A percentile compares a stretch with the other conserved stretches of the same genome.
Evolutionary conservation across 208 protist genomes (phyloP).

Genomic region (Trypanosoma scelopori): DNA sequence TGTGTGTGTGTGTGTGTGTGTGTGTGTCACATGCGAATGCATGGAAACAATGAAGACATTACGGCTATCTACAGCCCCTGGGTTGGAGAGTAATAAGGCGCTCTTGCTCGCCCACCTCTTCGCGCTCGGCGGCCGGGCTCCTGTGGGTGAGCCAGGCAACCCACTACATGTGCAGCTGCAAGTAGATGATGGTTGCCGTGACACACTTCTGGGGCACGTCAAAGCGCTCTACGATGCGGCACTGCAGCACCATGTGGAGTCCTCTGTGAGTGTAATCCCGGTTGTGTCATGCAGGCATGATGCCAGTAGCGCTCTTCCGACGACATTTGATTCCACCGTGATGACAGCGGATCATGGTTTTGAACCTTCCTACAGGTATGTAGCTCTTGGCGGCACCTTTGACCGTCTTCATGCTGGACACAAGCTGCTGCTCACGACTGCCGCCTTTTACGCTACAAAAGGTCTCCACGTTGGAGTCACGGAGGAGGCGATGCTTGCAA

Average conservation of each 20-base stretch:
- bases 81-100: constrained; percentile 16
- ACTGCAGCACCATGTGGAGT: constrained; percentile 36
- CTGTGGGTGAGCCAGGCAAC: constrained; percentile 6
- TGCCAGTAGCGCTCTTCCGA: not conserved
- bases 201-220: constrained; percentile 65
- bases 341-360: constrained; percentile 43
- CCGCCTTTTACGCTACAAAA: constrained; percentile 55
- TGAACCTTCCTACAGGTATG: constrained; percentile 58
- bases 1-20: not conserved
- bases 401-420: constrained; percentile 89
- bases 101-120: constrained; percentile 16
- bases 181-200: constrained; percentile 48
- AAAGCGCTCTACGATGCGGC: constrained; percentile 58
- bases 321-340: constrained; percentile 11
- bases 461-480: constrained; percentile 78
- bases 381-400: constrained; percentile 90
- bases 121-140: not conserved
- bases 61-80: constrained; percentile 11
- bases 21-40: not conserved
- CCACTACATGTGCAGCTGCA: constrained; percentile 45
- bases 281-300: constrained; percentile 13
- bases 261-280: constrained; percentile 64
- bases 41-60: constrained; percentile 15
- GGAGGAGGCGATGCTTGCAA: constrained; percentile 43
- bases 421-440: constrained; percentile 83